A percentile compares a stretch with the other conserved stretches of the same genome.
phyloP scores from a whole-genome alignment of 257 asterid species.

The Lycium ferocissimum region DNA sequence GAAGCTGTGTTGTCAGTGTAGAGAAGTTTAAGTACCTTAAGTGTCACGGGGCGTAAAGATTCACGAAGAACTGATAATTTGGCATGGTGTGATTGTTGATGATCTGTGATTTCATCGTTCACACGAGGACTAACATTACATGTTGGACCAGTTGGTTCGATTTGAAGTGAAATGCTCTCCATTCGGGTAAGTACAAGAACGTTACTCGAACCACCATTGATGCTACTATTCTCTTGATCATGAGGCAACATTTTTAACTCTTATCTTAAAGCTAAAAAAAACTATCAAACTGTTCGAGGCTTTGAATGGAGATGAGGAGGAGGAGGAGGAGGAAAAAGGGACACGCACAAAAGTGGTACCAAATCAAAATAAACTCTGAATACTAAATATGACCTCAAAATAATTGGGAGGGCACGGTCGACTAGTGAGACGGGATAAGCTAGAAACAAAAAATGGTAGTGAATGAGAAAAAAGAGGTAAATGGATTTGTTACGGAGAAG shows the following conservation, averaged over 20 bases:
- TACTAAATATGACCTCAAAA: too few relatives aligned
- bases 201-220: slow-evolving; percentile 41
- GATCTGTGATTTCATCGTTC: slow-evolving; percentile 35
- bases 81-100: slow-evolving; percentile 32
- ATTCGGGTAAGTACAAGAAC: slow-evolving; percentile 35
- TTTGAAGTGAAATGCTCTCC: slow-evolving; percentile 44
- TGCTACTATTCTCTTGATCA: slow-evolving; percentile 54
- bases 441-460: background rate
- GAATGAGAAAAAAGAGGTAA: background rate
- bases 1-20: background rate
- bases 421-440: too few relatives aligned
- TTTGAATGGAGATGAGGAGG: slow-evolving; percentile 11
- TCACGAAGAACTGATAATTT: slow-evolving; percentile 56
- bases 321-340: slow-evolving; percentile 3
- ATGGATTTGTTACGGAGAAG: background rate
- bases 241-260: slow-evolving; percentile 69
- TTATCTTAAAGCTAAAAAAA: background rate
- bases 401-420: too few relatives aligned
- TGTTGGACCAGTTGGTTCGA: slow-evolving; percentile 53
- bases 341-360: background rate
- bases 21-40: slow-evolving; percentile 52
- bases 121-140: slow-evolving; percentile 54
- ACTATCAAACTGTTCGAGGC: background rate
- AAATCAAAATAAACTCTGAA: too few relatives aligned
- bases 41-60: slow-evolving; percentile 60